Conservation (phyloP, 192 early-diverging fungal genomes). For the Dissophora globulifera region DNA sequence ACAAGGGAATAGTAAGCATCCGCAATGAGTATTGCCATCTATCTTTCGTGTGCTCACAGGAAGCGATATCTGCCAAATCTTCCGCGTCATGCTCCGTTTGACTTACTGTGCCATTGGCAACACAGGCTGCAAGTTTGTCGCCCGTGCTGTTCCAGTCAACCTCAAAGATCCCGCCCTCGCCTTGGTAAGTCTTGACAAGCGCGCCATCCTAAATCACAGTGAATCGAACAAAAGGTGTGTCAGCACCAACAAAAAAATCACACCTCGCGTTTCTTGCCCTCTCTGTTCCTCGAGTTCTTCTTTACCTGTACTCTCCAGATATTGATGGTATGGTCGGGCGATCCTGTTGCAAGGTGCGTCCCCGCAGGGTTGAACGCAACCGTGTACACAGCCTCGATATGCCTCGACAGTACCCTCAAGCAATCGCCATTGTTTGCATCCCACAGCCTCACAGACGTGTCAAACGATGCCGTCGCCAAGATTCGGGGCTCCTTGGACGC, state of each 20-base stretch:
- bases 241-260: too few relatives aligned
- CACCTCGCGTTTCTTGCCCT: too few relatives aligned
- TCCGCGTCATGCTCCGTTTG: neutral
- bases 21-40: neutral
- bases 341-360: conserved; percentile 76
- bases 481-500: conserved; percentile 62
- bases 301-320: conserved; percentile 78
- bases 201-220: conserved; percentile 64
- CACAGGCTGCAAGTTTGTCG: conserved; percentile 65
- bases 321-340: conserved; percentile 81
- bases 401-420: conserved; percentile 73
- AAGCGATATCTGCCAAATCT: too few relatives aligned
- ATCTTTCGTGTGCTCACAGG: too few relatives aligned
- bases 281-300: too few relatives aligned
- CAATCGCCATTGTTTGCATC: conserved; percentile 77
- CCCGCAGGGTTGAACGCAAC: conserved; percentile 84
- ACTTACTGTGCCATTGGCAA: conserved; percentile 63
- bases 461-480: conserved; percentile 82
- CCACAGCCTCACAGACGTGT: conserved; percentile 87
- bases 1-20: neutral
- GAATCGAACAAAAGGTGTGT: too few relatives aligned
- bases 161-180: conserved; percentile 68
- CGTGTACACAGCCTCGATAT: conserved; percentile 76
- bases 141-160: conserved; percentile 69
- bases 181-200: conserved; percentile 64